phyloP scores from a whole-genome alignment of 768 basidiomycete genomes.

The Phallus indusiatus region DNA sequence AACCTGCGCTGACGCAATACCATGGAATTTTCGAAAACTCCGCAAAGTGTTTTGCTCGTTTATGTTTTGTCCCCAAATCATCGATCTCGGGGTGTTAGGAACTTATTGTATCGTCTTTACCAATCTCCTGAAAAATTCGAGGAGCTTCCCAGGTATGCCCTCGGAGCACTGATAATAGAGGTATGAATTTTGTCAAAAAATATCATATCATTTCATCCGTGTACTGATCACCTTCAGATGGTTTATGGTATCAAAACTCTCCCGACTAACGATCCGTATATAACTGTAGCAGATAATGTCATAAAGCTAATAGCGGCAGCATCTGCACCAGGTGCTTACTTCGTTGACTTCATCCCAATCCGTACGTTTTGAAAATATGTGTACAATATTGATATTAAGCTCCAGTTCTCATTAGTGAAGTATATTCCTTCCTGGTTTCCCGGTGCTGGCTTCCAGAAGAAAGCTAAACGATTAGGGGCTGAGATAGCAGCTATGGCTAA shows the following conservation, averaged over 20 bases:
- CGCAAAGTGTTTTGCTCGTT: not conserved
- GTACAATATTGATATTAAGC: not conserved
- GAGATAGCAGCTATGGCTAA: not conserved
- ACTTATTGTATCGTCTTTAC: not conserved
- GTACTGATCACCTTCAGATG: not conserved
- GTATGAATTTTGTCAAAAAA: not conserved
- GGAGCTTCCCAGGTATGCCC: not conserved
- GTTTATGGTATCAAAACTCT: not conserved
- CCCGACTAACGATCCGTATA: not conserved
- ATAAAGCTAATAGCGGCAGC: conserved; percentile 19
- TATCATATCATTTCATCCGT: not conserved
- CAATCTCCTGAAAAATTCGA: not conserved
- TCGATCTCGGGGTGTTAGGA: not conserved
- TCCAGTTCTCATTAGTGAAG: conserved; percentile 12
- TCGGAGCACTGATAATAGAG: not conserved
- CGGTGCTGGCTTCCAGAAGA: conserved; percentile 13
- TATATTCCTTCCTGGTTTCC: conserved; percentile 15
- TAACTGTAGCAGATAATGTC: conserved; percentile 3
- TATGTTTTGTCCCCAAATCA: not conserved
- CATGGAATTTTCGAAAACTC: not conserved
- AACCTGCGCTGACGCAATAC: not conserved
- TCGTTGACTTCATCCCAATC: conserved; percentile 21
- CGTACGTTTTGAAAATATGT: conserved; percentile 12
- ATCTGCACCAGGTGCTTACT: conserved; percentile 21
- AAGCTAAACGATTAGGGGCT: not conserved